Evolutionary conservation across 345 rosid genomes (phyloP), one percentile per base, ranked within the genome.

Genomic region (Arabis hirsuta): DNA sequence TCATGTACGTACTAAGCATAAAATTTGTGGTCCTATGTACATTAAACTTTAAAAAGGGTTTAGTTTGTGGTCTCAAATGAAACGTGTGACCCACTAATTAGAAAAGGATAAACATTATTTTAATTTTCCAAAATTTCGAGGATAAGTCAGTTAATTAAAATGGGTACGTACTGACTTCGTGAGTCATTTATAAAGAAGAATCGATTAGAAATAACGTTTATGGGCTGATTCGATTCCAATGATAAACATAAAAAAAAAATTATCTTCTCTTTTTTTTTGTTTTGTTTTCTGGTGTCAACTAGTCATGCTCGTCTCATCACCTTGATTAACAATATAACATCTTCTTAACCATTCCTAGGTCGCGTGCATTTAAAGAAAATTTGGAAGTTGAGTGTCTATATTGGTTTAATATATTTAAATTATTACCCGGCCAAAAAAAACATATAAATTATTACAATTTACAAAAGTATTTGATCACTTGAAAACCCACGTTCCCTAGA

Each of bases 31-130:
- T 36, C 64, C 51, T 26, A 52, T 62, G 1, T 20, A 4, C 11
- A 61, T 52, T 50, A 51, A n/a, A 11, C 44, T 68, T 62, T 19
- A 0, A 31, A 46, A 62, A 54, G 58, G 22, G 59, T 46, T 39
- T 53, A 61, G 50, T 68, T 61, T 69, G 79, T 76, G 79, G 65
- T 41, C 20, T 63, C 50, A 43, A 63, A 70, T 11, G 61, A 56
- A 76, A 76, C 79, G 75, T 70, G 79, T 70, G 67, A 63, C 42
- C 79, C 79, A 76, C 71, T 70, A 70, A 55, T 64, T 29, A 56
- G 66, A 43, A 51, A 58, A 75, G 1, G 26, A 44, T 44, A 61
- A 53, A 68, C 19, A 68, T 11, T 60, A 9, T 68, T 53, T 45
- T 34, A 34, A 54, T 19, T 75, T 27, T 26, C 3, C 14, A 54